phyloP scores from a whole-genome alignment of 495 filamentous ascomycete species.

The Penicillium macrosclerotiorum region DNA sequence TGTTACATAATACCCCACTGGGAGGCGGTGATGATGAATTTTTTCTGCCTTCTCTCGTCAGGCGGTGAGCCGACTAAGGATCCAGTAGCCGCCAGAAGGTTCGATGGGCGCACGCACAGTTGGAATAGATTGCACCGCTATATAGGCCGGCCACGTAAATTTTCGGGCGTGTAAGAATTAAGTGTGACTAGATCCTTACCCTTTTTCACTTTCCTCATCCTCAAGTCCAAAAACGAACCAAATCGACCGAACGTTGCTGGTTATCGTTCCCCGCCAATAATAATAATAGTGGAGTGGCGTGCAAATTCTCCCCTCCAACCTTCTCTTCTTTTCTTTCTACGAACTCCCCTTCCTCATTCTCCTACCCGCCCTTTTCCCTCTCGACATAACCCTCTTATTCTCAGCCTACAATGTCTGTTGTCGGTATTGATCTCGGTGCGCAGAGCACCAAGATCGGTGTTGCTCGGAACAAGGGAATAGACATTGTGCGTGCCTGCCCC shows the following conservation, averaged over 20 bases:
- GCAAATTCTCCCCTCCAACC: conserved; percentile 45
- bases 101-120: conserved; percentile 29
- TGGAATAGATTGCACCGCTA: conserved; percentile 12
- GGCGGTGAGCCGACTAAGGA: conserved; percentile 30
- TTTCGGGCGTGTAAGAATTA: not conserved
- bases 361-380: conserved; percentile 14
- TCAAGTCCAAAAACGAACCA: not conserved
- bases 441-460: conserved; percentile 98
- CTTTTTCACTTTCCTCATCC: not conserved
- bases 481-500: conserved; percentile 77
- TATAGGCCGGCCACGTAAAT: conserved; percentile 12
- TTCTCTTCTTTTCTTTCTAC: conserved; percentile 25
- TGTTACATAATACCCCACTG: conserved; percentile 15
- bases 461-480: conserved; percentile 95
- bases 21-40: conserved; percentile 17
- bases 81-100: conserved; percentile 41
- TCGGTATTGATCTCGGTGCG: conserved; percentile 93
- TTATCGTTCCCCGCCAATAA: conserved; percentile 26
- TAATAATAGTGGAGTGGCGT: conserved; percentile 37
- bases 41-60: conserved; percentile 23
- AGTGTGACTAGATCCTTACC: not conserved
- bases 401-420: conserved; percentile 63
- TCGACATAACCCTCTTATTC: conserved; percentile 15
- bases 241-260: conserved; percentile 18
- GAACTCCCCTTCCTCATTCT: conserved; percentile 17